Evolutionary conservation across 2,329 filamentous ascomycete genomes (phyloP).

Genomic region (Blastomyces silverae): DNA sequence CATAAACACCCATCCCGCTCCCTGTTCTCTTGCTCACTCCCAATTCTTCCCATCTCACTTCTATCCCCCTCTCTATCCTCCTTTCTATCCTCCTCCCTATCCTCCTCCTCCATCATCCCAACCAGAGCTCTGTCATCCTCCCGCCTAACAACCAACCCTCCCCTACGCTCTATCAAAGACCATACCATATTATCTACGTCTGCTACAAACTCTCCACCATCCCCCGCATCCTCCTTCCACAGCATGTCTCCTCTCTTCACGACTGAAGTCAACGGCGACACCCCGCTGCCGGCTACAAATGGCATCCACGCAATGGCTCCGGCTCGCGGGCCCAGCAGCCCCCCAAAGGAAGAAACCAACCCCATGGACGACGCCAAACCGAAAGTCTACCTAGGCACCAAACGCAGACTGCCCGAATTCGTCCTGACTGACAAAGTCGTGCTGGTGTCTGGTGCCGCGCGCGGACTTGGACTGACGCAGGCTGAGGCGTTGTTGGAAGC

Average conservation of each 20-base stretch:
- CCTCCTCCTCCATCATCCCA: too few relatives aligned
- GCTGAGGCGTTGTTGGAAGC: constrained; percentile 68
- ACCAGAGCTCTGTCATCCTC: neutral
- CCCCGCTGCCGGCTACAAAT: neutral
- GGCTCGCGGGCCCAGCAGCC: constrained; percentile 21
- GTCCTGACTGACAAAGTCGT: constrained; percentile 64
- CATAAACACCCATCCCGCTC: constrained; percentile 1
- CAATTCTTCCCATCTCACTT: neutral
- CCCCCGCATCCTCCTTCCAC: constrained; percentile 6
- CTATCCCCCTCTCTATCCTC: too few relatives aligned
- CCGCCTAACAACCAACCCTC: too few relatives aligned
- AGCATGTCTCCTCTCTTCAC: constrained; percentile 9
- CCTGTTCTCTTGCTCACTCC: neutral
- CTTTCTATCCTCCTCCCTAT: too few relatives aligned
- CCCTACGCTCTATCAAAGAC: neutral
- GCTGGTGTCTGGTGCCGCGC: constrained; percentile 63
- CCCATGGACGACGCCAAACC: constrained; percentile 17
- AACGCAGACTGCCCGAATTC: constrained; percentile 60
- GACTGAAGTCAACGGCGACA: neutral
- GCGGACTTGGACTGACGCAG: constrained; percentile 66
- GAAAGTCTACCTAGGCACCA: constrained; percentile 23
- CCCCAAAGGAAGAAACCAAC: constrained; percentile 27
- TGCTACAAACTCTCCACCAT: neutral
- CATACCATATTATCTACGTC: neutral
- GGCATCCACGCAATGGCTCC: constrained; percentile 7